phyloP scores from a whole-genome alignment of 495 filamentous ascomycete species.

The Lasiosphaeriaceae sp. region DNA sequence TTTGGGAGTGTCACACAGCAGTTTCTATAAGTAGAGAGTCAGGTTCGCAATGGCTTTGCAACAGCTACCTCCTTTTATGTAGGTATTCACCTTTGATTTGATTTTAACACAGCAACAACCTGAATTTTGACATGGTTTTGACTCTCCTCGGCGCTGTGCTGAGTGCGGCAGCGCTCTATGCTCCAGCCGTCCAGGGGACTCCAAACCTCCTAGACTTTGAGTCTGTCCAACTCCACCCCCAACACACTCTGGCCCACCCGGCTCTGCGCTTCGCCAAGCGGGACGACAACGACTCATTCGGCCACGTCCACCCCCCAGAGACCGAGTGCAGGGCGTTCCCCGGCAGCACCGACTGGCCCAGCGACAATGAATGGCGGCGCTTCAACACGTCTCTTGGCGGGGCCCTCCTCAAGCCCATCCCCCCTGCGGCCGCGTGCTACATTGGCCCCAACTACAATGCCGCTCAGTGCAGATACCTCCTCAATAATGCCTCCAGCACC shows the following conservation, averaged over 20 bases:
- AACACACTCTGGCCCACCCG: constrained; percentile 25
- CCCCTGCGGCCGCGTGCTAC: constrained; percentile 52
- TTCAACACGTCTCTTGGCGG: constrained; percentile 46
- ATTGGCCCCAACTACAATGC: constrained; percentile 41
- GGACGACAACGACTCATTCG: background rate
- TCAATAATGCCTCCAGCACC: constrained; percentile 19
- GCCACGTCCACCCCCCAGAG: background rate
- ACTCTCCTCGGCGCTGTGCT: background rate
- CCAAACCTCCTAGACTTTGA: constrained; percentile 21
- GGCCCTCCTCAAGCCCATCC: constrained; percentile 46
- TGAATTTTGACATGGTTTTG: background rate
- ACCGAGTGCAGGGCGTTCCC: constrained; percentile 49
- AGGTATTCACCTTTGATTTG: no score
- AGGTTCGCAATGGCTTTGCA: no score
- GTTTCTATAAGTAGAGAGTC: no score
- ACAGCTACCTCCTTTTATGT: no score
- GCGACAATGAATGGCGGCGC: constrained; percentile 35
- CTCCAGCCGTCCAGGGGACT: background rate
- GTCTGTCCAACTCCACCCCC: constrained; percentile 28
- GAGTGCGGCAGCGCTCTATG: background rate
- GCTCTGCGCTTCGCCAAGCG: constrained; percentile 26
- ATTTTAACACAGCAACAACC: background rate
- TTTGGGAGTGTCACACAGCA: no score
- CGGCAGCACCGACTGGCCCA: constrained; percentile 44
- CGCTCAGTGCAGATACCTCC: constrained; percentile 33